Evolutionary conservation across 2,329 filamentous ascomycete genomes (phyloP), one percentile per base, ranked within the genome.

Genomic region (Penicillium sp.): DNA sequence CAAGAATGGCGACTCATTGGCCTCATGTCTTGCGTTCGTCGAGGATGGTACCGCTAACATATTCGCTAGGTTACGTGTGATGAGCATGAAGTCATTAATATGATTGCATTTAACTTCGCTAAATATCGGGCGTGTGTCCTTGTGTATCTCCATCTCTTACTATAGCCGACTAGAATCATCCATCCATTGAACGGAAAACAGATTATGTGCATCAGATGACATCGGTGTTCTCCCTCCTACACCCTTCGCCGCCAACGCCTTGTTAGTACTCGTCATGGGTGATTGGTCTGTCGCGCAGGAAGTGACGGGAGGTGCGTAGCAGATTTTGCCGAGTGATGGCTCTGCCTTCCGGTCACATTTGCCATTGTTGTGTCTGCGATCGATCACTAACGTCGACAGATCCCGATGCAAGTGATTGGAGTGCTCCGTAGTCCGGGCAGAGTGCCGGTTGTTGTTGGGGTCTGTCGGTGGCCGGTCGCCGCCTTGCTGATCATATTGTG

Each of bases 61-160:
- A 4, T 27, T n/a, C 10, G 14, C 5, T 27, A 64, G 61, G 61
- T 57, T 64, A 64, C 40, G 61, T 64, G 47, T 64, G 62, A 64
- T 60, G 51, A 56, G 47, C 43, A 62, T 59, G 53, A 61, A 54
- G 39, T 45, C 41, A 52, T 56, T 57, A 50, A 56, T 57, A 53
- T 50, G 52, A 56, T 54, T n/a, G n/a, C n/a, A n/a, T n/a, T n/a
- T n/a, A n/a, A n/a, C n/a, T n/a, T n/a, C n/a, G n/a, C n/a, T n/a
- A n/a, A n/a, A n/a, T n/a, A n/a, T n/a, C n/a, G n/a, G n/a, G n/a
- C n/a, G n/a, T n/a, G n/a, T n/a, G n/a, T n/a, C 36, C 39, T 42
- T 38, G 31, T 42, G 19, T 48, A 45, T 36, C 36, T 36, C 27
- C 31, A 27, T 21, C 17, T 19, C 26, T 38, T 47, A 29, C 38